Conservation (phyloP, 768 basidiomycete species). For the Aureoboletus auriporus region DNA sequence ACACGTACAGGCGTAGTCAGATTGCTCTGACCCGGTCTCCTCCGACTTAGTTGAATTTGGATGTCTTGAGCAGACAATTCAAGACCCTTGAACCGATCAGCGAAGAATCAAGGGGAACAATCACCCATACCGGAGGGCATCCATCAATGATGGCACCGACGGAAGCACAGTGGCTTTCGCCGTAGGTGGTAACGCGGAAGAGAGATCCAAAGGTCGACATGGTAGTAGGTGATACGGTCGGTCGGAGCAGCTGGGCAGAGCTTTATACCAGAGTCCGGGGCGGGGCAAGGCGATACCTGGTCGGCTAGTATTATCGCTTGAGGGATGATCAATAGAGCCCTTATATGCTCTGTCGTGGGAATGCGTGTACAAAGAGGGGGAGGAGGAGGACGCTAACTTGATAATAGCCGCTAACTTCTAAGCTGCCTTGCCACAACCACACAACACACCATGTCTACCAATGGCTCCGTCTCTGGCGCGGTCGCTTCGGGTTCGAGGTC, state of each 20-base stretch:
- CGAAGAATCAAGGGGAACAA: conserved; percentile 5
- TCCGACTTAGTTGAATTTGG: conserved; percentile 84
- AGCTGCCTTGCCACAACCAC: conserved; percentile 4
- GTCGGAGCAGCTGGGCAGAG: background rate
- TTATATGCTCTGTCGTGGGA: no score
- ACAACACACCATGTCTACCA: conserved; percentile 20
- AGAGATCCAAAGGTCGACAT: conserved; percentile 95
- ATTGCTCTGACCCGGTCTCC: conserved; percentile 93
- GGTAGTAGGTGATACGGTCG: background rate
- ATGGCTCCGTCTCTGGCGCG: conserved; percentile 16
- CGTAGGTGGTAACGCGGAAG: conserved; percentile 95
- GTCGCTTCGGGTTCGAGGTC: conserved; percentile 50
- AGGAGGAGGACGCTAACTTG: background rate
- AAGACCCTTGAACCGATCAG: conserved; percentile 59
- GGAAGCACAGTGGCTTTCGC: conserved; percentile 95
- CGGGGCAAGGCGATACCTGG: conserved; percentile 21
- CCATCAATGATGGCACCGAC: conserved; percentile 98
- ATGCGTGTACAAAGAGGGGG: background rate
- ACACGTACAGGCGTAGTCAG: conserved; percentile 87
- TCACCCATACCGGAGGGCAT: conserved; percentile 77
- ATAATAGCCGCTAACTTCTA: no score
- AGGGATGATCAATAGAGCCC: no score
- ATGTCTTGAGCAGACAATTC: conserved; percentile 77
- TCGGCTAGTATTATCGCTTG: conserved; percentile 11
- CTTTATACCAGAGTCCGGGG: background rate